A percentile compares a stretch with the other conserved stretches of the same genome.
phyloP scores from a whole-genome alignment of 768 basidiomycete species.

The Dioszegia hungarica region DNA sequence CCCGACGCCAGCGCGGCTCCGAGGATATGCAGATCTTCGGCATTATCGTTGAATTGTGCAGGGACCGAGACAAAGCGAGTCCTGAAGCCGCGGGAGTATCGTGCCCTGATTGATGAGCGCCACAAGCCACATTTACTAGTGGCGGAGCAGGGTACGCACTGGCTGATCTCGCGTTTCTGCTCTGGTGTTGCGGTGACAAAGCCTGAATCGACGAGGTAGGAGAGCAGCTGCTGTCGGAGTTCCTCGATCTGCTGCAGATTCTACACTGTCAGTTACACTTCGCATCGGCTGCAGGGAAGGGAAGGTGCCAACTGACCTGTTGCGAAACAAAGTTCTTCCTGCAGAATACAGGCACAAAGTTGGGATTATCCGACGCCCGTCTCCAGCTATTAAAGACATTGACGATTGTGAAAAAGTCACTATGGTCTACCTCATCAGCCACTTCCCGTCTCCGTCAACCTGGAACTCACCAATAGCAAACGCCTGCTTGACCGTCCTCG shows the following conservation, averaged over 20 bases:
- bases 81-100: constrained; percentile 64
- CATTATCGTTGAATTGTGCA: constrained; percentile 63
- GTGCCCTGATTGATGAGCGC: constrained; percentile 54
- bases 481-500: constrained; percentile 71
- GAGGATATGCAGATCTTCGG: constrained; percentile 59
- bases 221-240: constrained; percentile 80
- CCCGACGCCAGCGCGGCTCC: constrained; percentile 80
- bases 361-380: constrained; percentile 61
- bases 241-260: constrained; percentile 96
- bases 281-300: too few relatives aligned
- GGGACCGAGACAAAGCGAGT: constrained; percentile 75
- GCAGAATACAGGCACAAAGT: constrained; percentile 69
- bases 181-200: constrained; percentile 68
- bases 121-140: too few relatives aligned
- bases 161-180: constrained; percentile 66
- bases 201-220: constrained; percentile 81
- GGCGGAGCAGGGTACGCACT: constrained; percentile 50
- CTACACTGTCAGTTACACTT: too few relatives aligned
- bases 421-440: constrained; percentile 62
- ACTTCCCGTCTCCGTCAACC: too few relatives aligned
- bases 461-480: constrained; percentile 75
- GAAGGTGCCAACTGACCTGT: constrained; percentile 63
- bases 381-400: constrained; percentile 87
- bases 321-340: constrained; percentile 73
- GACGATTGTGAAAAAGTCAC: constrained; percentile 89